phyloP scores from a whole-genome alignment of 169 alveolate species.

The Plasmodium cynomolgi region DNA sequence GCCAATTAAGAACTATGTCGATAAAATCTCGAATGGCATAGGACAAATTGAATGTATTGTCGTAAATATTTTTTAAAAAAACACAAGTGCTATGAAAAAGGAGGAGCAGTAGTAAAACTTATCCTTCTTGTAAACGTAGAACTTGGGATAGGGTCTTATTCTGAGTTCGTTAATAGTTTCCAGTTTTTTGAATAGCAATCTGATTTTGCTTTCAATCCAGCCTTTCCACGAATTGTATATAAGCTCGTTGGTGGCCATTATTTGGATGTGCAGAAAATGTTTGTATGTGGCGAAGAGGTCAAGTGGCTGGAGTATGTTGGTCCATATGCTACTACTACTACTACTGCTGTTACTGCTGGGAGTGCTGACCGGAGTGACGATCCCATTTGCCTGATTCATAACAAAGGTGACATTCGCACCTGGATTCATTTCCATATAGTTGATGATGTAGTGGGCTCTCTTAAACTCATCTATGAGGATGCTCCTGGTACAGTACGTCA shows the following conservation, averaged over 20 bases:
- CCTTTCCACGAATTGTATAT: constrained; percentile 89
- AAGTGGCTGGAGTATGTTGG: constrained; percentile 81
- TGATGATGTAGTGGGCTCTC: constrained; percentile 80
- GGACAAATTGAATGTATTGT: constrained; percentile 57
- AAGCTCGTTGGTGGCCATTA: constrained; percentile 84
- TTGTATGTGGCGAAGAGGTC: constrained; percentile 84
- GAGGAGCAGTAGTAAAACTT: constrained; percentile 42
- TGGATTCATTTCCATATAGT: constrained; percentile 74
- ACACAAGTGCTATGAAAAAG: constrained; percentile 53
- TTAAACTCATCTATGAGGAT: constrained; percentile 94
- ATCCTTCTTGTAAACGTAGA: constrained; percentile 45
- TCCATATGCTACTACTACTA: constrained; percentile 77
- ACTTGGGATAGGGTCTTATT: constrained; percentile 87
- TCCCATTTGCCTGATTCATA: constrained; percentile 19
- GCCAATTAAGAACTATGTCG: constrained; percentile 63
- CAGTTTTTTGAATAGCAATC: constrained; percentile 85
- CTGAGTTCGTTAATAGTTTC: constrained; percentile 84
- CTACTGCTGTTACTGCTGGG: background rate
- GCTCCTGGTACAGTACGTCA: constrained; percentile 93
- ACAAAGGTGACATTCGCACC: constrained; percentile 8
- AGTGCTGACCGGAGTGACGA: background rate
- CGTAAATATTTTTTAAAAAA: constrained; percentile 47
- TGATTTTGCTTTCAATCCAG: constrained; percentile 88
- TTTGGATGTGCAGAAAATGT: constrained; percentile 87
- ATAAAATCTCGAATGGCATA: constrained; percentile 67